These are phyloP conservation scores for Withania somnifera DNA, from an alignment of 305 asterid genomes.

Conservation along the genomic window DNA sequence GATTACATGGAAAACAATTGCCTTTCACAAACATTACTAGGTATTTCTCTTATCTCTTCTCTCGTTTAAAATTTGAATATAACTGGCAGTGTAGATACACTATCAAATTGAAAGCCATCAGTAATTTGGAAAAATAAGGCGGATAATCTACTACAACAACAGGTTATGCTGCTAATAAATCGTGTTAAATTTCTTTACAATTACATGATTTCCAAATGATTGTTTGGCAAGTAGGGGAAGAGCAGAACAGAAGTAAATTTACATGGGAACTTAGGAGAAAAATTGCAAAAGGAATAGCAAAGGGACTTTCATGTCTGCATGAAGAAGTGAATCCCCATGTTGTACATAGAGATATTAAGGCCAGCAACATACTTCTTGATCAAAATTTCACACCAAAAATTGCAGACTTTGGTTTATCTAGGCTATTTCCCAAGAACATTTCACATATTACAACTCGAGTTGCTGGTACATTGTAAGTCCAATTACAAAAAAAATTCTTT, in stretches of 20 bases:
- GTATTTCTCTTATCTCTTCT: slow-evolving; percentile 14
- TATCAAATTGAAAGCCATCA: not conserved
- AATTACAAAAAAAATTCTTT: not conserved
- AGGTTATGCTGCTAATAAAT: not conserved
- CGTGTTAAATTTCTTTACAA: not conserved
- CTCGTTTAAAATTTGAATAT: not conserved
- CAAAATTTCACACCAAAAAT: slow-evolving; percentile 48
- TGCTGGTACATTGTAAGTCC: slow-evolving; percentile 78
- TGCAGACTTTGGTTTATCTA: slow-evolving; percentile 77
- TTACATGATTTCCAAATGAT: not conserved
- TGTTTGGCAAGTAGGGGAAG: slow-evolving; percentile 28
- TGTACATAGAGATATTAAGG: slow-evolving; percentile 69
- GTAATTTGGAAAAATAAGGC: no score
- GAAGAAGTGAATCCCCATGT: slow-evolving; percentile 56
- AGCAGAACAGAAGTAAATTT: slow-evolving; percentile 42
- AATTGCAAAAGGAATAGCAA: slow-evolving; percentile 45
- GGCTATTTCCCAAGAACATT: slow-evolving; percentile 34
- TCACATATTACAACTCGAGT: slow-evolving; percentile 72
- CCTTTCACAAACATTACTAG: slow-evolving; percentile 47
- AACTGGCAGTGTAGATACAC: not conserved
- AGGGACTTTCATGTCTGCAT: slow-evolving; percentile 57
- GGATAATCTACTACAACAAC: no score
- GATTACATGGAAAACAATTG: slow-evolving; percentile 68
- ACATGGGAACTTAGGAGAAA: slow-evolving; percentile 46
- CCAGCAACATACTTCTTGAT: slow-evolving; percentile 69